Evolutionary conservation across 345 rosid species (phyloP), one percentile per base, ranked within the genome.

Genomic region (Ceriops tagal): DNA sequence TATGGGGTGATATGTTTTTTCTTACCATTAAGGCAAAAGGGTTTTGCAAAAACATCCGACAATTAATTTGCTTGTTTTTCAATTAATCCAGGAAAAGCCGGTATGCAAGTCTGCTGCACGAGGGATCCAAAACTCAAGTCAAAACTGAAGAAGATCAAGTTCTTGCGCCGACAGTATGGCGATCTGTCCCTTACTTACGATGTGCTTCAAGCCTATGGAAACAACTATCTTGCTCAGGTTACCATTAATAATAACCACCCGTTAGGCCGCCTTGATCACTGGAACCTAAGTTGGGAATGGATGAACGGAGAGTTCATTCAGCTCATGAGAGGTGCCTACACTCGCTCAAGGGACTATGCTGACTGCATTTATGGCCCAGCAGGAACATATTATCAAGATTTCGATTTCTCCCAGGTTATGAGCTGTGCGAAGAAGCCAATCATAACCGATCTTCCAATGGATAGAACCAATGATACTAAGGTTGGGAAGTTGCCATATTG

Each of bases 211-310:
- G 75, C 99, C 6, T 92, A 76, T 32, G 81, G 64, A 7, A 83
- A 81, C 73, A 92, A 83, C 83, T 95, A 95, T 75, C 79, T 74
- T 19, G 99, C 98, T 9, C 92, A 95, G 78, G 97, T 95, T 34
- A 95, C 98, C 5, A 84, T 92, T 9, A 89, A 90, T 77, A 92
- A 95, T 75, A 78, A 75, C 73, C 79, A 68, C 46, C 93, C 97
- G 0, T 72, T 95, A 1, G 93, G 98, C 60, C 81, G 91, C 5
- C 89, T 95, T n/a, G 98, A 95, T 71, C 86, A 82, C 64, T 95
- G 99, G 99, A 92, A 95, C 78, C 37, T 95, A 22, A 92, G 92
- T 1, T 95, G 96, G 96, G 96, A 92, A 73, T 95, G 99, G 98
- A 86, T 65, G 83, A 76, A 92, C 55, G 92, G 89, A 30, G 99